phyloP scores from a whole-genome alignment of 2,329 filamentous ascomycete genomes.

The Trichoderma atroviride region DNA sequence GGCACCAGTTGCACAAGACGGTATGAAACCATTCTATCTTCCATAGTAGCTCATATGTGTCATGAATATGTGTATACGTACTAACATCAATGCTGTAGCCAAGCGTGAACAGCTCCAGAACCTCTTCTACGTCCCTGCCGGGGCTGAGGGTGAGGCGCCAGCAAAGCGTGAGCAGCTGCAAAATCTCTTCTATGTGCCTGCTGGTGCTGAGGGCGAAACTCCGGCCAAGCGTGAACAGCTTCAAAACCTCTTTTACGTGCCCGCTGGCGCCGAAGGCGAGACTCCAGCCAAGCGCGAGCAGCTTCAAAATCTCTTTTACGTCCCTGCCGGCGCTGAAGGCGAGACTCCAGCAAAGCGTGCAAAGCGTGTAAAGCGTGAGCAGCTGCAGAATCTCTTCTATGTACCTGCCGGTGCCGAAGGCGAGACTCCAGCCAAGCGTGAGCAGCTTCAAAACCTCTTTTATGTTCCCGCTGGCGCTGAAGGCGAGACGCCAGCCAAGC shows the following conservation, averaged over 20 bases:
- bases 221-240: neutral
- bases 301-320: neutral
- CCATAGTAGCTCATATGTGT: neutral
- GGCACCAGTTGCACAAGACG: neutral
- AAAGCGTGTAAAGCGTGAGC: neutral
- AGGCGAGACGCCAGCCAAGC: neutral
- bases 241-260: too few relatives aligned
- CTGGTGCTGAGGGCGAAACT: neutral
- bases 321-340: neutral
- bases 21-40: neutral
- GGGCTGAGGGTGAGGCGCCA: too few relatives aligned
- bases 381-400: neutral
- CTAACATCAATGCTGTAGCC: neutral
- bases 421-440: neutral
- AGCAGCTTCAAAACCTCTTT: neutral
- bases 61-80: neutral
- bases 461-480: neutral
- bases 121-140: too few relatives aligned
- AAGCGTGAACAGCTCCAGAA: neutral
- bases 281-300: neutral
- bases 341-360: neutral
- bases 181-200: neutral
- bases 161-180: neutral
- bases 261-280: neutral
- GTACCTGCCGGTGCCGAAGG: neutral